Evolutionary conservation across 179 eudicot species (phyloP), one percentile per base, ranked within the genome.

Genomic region (Corrigiola litoralis): DNA sequence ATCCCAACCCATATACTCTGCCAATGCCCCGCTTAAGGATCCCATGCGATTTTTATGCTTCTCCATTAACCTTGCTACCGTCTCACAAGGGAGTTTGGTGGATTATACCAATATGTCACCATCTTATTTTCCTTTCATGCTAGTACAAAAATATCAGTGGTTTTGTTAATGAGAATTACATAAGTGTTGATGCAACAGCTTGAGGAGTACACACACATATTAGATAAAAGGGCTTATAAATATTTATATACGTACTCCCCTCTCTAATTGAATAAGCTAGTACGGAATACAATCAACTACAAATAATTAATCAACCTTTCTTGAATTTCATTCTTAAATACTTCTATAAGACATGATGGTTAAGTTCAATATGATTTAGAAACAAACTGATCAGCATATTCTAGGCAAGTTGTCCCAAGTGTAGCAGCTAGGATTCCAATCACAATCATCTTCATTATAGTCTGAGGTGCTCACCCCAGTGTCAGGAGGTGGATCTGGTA

Each of bases 371-470:
- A 64, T 58, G 6, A 31, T 34, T 51, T 6, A 25, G 23, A 20
- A 27, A 2, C 3, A 67, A 58, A 52, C 29, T 29, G 14, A 4
- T 71, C 38, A 80, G 81, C 78, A 82, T 31, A 89, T 82, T 33
- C 78, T 68, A 46, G 74, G 78, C 61, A 66, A 53, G 66, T 72
- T 76, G 40, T 76, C 76, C 84, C 84, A 80, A 67, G 58, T 20
- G 45, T 69, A 79, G 53, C 60, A 48, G 9, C 56, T 66, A 7
- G 73, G 61, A 45, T 66, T 78, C 75, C 81, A 63, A 48, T 47
- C 57, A 36, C 34, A 72, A 38, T 59, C 81, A 54, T 42, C 65
- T 3, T 67, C 58, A n/a, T 75, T 75, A 74, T 63, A 63, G 40
- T 58, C 67, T 16, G 67, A 24, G 33, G 55, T 33, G 67, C 72